Evolutionary conservation across 2,329 filamentous ascomycete genomes (phyloP).

Genomic region (Colletotrichum incanum): DNA sequence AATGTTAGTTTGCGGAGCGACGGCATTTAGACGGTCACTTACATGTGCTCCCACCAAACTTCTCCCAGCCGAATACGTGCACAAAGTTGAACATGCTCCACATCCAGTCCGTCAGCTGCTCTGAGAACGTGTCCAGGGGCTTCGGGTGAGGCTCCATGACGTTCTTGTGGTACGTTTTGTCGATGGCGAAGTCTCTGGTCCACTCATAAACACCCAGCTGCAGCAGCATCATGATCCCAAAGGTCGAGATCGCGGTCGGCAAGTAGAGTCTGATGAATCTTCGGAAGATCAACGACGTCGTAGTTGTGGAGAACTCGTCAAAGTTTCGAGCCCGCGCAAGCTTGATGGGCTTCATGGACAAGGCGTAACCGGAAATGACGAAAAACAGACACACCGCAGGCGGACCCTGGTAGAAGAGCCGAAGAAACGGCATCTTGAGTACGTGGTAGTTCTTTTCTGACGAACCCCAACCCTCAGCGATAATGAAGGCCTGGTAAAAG

Average conservation of each 20-base stretch:
- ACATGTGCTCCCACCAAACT: slow-evolving; percentile 63
- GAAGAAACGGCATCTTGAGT: slow-evolving; percentile 68
- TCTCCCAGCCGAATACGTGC: slow-evolving; percentile 67
- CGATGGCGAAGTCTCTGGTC: slow-evolving; percentile 62
- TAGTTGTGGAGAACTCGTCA: slow-evolving; percentile 59
- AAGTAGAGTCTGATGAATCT: slow-evolving; percentile 67
- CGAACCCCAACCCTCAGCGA: slow-evolving; percentile 66
- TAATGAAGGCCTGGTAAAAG: slow-evolving; percentile 67
- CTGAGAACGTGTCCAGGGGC: slow-evolving; percentile 54
- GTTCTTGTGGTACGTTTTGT: slow-evolving; percentile 62
- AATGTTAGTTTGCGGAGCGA: slow-evolving; percentile 47
- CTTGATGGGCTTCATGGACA: slow-evolving; percentile 69
- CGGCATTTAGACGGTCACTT: slow-evolving; percentile 44
- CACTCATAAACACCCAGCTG: slow-evolving; percentile 64
- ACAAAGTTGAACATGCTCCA: slow-evolving; percentile 65
- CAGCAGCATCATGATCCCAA: slow-evolving; percentile 62
- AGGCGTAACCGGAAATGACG: slow-evolving; percentile 74
- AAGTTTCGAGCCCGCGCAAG: slow-evolving; percentile 57
- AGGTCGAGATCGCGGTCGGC: slow-evolving; percentile 66
- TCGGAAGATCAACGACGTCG: slow-evolving; percentile 68
- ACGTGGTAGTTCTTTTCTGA: slow-evolving; percentile 61
- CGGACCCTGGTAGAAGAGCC: slow-evolving; percentile 69
- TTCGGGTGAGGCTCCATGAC: slow-evolving; percentile 64
- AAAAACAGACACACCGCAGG: slow-evolving; percentile 75
- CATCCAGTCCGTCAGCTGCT: slow-evolving; percentile 64